Base-by-base conservation (phyloP, 2,329 filamentous ascomycete species). In the Keithomyces neogunnii region DNA sequence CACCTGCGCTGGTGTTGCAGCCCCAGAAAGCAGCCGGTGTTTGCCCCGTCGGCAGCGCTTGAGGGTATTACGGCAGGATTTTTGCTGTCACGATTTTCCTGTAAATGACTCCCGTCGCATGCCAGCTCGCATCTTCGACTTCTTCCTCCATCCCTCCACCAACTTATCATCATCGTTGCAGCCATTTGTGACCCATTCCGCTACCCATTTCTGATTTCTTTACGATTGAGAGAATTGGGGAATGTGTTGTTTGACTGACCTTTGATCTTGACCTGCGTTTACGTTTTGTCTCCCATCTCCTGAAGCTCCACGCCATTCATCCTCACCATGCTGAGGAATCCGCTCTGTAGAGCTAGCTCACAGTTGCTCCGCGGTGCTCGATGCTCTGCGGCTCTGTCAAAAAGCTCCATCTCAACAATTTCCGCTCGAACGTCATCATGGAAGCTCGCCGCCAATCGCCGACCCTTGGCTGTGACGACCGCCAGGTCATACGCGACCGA, bases 301-400 rank as follows among this genome's bases (percentile, higher is more conserved):
- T 51, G 47, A 55, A 57, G 28, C 31, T 35, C 29, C 45, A 49
- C 50, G 47, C 48, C 45, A 53, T 46, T 52, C 52, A 46, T 55
- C 63, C 66, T 68, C 73, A 78, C 70, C 73, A 89, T 89, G 86
- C 78, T 89, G 78, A 83, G 84, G 73, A 80, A 78, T 68, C 81
- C 83, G 59, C 70, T 88, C 60, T 77, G 77, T 63, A 78, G 78
- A 70, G 81, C 81, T 70, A 78, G 82, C 74, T 76, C 77, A 66
- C 79, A 80, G 74, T 78, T 87, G 70, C 69, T 81, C 49, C 71
- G 73, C 50, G 69, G 71, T 64, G 75, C 76, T 69, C 75, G 75
- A 71, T 73, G 72, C 67, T 69, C 69, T 56, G 58, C 67, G 58
- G 56, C 64, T 51, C 63, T 67, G 40, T 63, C 68, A 48, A 65